A percentile compares a stretch with the other conserved stretches of the same genome.
Conservation (phyloP, 2,329 filamentous ascomycete species). For the Stachybotrys chartarum region DNA sequence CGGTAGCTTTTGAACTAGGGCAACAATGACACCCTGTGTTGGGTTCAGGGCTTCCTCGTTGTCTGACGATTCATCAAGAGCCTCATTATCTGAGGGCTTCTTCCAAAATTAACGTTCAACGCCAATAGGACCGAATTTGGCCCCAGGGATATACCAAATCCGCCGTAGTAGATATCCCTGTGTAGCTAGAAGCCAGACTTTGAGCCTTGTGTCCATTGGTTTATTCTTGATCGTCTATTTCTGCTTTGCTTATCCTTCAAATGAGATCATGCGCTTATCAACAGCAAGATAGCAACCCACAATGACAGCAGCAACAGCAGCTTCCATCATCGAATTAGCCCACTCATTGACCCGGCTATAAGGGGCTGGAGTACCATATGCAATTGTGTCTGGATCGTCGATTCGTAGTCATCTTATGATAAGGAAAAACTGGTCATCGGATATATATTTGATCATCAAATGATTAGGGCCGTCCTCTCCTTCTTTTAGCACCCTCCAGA, state of each 20-base stretch:
- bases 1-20: too few relatives aligned
- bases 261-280: constrained; percentile 3
- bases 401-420: background rate
- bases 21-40: too few relatives aligned
- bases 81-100: background rate
- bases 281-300: constrained; percentile 1
- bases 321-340: constrained; percentile 4
- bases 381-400: background rate
- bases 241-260: background rate
- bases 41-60: too few relatives aligned
- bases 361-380: background rate
- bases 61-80: too few relatives aligned
- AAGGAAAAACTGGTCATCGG: background rate
- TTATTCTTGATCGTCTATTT: background rate
- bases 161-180: background rate
- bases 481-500: background rate
- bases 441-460: background rate
- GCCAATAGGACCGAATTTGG: background rate
- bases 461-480: background rate
- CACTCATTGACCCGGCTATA: background rate
- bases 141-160: background rate
- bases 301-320: background rate
- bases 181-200: background rate
- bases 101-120: background rate
- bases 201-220: background rate